phyloP scores from a whole-genome alignment of 2,329 filamentous ascomycete genomes.

The Hypoxylon sp. region DNA sequence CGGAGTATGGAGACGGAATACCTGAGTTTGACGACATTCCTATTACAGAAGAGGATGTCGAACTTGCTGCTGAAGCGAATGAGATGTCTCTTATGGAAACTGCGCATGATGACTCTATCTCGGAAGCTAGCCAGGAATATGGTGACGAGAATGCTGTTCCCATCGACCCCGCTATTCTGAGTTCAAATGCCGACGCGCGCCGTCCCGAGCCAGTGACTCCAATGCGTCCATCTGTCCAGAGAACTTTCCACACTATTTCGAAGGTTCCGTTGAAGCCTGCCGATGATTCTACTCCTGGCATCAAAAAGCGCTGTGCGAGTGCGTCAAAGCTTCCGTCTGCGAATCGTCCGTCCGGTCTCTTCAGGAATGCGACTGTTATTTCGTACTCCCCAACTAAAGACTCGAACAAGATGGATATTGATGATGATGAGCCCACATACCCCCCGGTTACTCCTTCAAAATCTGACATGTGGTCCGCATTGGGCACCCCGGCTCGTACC shows the following conservation, averaged over 20 bases:
- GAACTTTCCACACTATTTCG: constrained; percentile 78
- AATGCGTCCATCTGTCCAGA: constrained; percentile 62
- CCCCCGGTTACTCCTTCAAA: constrained; percentile 63
- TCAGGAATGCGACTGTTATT: constrained; percentile 66
- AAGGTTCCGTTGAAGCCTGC: constrained; percentile 82
- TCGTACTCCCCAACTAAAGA: constrained; percentile 69
- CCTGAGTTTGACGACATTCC: constrained; percentile 63
- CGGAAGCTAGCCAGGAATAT: constrained; percentile 76
- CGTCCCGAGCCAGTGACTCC: constrained; percentile 68
- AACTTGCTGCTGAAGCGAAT: constrained; percentile 70
- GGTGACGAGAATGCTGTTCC: constrained; percentile 76
- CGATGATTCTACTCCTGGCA: constrained; percentile 68
- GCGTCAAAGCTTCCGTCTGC: constrained; percentile 62
- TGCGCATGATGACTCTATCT: constrained; percentile 66
- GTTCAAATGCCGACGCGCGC: constrained; percentile 33
- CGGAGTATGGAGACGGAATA: constrained; percentile 52
- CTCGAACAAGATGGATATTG: constrained; percentile 50
- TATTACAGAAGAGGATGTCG: constrained; percentile 70
- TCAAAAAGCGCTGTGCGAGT: constrained; percentile 67
- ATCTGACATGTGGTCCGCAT: constrained; percentile 67
- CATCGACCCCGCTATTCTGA: constrained; percentile 65
- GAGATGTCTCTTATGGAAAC: constrained; percentile 71
- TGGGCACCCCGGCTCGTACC: constrained; percentile 70
- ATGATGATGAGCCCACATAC: constrained; percentile 45
- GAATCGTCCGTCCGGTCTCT: constrained; percentile 60